A percentile compares a stretch with the other conserved stretches of the same genome.
Evolutionary conservation across 2,329 filamentous ascomycete species (phyloP).

Genomic region (Byssothecium circinans): DNA sequence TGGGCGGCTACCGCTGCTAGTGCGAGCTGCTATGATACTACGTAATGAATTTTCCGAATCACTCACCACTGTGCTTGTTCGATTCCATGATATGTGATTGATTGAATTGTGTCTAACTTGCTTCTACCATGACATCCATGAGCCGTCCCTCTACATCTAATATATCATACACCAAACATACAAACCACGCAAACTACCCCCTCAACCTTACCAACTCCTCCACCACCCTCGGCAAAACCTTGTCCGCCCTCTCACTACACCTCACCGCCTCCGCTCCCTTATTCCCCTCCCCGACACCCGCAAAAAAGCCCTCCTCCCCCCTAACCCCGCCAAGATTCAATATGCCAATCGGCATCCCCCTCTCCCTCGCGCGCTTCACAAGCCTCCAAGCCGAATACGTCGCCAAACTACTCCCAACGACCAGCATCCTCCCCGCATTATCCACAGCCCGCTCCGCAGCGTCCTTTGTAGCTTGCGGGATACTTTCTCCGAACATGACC

Average conservation of each 20-base stretch:
- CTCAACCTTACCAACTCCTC: constrained; percentile 24
- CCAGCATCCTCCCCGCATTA: constrained; percentile 67
- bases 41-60: constrained; percentile 6
- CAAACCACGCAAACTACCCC: constrained; percentile 1
- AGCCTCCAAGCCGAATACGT: constrained; percentile 95
- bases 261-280: constrained; percentile 44
- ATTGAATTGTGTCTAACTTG: neutral
- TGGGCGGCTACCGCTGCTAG: neutral
- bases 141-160: too few relatives aligned
- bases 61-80: neutral
- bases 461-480: constrained; percentile 67
- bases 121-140: too few relatives aligned
- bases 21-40: constrained; percentile 2
- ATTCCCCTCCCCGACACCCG: constrained; percentile 52
- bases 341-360: constrained; percentile 82
- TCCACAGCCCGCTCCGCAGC: constrained; percentile 82
- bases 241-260: constrained; percentile 45
- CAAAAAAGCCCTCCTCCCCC: constrained; percentile 74
- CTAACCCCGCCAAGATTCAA: constrained; percentile 85
- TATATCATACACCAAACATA: constrained; percentile 1
- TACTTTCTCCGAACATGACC: constrained; percentile 95
- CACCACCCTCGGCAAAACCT: constrained; percentile 37
- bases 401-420: constrained; percentile 86
- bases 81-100: neutral
- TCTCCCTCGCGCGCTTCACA: constrained; percentile 78